phyloP scores from a whole-genome alignment of 1,284 basidiomycete genomes.

The Golubevia sp. region DNA sequence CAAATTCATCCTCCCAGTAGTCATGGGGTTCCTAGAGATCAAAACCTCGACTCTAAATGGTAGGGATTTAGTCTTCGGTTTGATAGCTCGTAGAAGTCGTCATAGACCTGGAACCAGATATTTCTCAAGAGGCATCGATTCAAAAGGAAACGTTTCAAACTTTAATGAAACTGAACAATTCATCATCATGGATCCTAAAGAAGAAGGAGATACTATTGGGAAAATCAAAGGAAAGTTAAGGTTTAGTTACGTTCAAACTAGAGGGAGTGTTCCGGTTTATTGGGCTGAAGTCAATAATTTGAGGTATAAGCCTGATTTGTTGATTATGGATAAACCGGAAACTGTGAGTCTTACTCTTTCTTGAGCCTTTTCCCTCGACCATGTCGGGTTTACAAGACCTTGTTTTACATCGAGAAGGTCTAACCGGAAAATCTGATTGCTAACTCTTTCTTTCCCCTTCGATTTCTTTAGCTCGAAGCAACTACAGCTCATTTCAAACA shows the following conservation, averaged over 20 bases:
- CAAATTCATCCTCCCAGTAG: slow-evolving; percentile 82
- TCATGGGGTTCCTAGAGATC: slow-evolving; percentile 72
- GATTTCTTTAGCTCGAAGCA: slow-evolving; percentile 72
- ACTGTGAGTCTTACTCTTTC: slow-evolving; percentile 64
- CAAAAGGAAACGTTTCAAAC: slow-evolving; percentile 65
- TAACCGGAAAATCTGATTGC: too few relatives aligned
- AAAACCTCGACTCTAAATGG: slow-evolving; percentile 78
- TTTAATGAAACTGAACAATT: slow-evolving; percentile 66
- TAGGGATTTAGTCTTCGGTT: slow-evolving; percentile 78
- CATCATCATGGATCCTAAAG: slow-evolving; percentile 64
- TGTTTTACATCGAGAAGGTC: too few relatives aligned
- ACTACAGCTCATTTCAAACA: slow-evolving; percentile 77
- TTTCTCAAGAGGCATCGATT: slow-evolving; percentile 91
- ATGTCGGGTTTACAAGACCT: neutral
- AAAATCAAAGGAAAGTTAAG: slow-evolving; percentile 64
- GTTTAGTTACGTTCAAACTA: slow-evolving; percentile 79
- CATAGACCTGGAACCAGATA: slow-evolving; percentile 95
- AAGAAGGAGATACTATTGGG: neutral
- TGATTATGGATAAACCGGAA: slow-evolving; percentile 88
- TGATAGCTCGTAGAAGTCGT: slow-evolving; percentile 90
- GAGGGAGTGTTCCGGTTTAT: slow-evolving; percentile 90
- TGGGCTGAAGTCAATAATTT: slow-evolving; percentile 98
- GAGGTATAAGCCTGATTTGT: slow-evolving; percentile 93
- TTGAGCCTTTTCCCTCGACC: neutral
- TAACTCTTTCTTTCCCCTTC: too few relatives aligned